Evolutionary conservation across 495 filamentous ascomycete genomes (phyloP).

Genomic region (Glarea lozoyensis): DNA sequence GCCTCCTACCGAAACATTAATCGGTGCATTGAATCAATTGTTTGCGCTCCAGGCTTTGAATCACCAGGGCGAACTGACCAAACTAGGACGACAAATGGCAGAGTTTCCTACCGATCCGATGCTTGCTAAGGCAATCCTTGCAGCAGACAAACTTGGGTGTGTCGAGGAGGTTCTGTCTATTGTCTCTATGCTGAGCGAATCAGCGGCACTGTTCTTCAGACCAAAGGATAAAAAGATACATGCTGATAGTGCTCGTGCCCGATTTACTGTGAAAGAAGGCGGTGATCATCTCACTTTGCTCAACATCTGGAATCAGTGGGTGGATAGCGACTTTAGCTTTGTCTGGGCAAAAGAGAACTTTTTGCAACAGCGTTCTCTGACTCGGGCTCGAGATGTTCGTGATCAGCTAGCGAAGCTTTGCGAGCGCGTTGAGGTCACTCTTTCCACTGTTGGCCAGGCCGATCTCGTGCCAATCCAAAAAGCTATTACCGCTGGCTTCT

Average conservation of each 20-base stretch:
- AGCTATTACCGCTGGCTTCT: slow-evolving; percentile 86
- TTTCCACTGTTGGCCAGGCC: slow-evolving; percentile 56
- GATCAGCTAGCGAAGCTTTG: slow-evolving; percentile 94
- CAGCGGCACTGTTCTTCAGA: slow-evolving; percentile 83
- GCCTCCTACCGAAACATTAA: slow-evolving; percentile 83
- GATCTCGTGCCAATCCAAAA: slow-evolving; percentile 76
- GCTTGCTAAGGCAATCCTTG: slow-evolving; percentile 87
- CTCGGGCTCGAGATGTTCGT: slow-evolving; percentile 81
- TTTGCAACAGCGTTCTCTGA: slow-evolving; percentile 78
- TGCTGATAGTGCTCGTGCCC: slow-evolving; percentile 82
- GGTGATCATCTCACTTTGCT: slow-evolving; percentile 86
- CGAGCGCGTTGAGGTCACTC: slow-evolving; percentile 78
- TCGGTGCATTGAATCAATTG: slow-evolving; percentile 82
- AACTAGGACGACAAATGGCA: slow-evolving; percentile 89
- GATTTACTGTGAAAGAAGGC: slow-evolving; percentile 88
- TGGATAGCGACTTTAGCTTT: slow-evolving; percentile 80
- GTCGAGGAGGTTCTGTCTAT: slow-evolving; percentile 94
- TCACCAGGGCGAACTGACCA: slow-evolving; percentile 81
- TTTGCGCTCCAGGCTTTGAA: slow-evolving; percentile 89
- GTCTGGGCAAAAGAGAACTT: slow-evolving; percentile 94
- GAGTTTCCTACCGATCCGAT: slow-evolving; percentile 94
- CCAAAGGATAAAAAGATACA: slow-evolving; percentile 97
- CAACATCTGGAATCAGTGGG: slow-evolving; percentile 98
- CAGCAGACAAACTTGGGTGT: slow-evolving; percentile 78
- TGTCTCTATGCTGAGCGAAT: slow-evolving; percentile 87